These are phyloP conservation scores for Isatis lusitanica DNA, from an alignment of 441 rosid genomes.

Conservation along the genomic window DNA sequence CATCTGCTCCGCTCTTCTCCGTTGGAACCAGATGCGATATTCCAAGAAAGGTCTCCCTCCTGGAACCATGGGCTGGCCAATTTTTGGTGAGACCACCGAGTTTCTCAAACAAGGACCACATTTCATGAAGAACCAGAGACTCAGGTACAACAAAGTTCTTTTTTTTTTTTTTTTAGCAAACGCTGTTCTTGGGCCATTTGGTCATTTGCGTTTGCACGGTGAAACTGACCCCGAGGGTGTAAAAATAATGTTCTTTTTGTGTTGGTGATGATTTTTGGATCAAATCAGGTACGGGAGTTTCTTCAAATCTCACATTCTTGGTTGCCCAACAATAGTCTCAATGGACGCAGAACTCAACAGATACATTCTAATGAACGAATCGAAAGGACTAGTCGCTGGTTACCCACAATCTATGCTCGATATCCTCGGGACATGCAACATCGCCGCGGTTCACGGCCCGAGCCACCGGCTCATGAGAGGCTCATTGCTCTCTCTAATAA, in stretches of 20 bases:
- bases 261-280: not conserved
- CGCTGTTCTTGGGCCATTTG: not conserved
- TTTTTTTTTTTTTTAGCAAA: not conserved
- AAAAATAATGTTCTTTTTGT: not conserved
- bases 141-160: constrained; percentile 14
- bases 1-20: constrained; percentile 61
- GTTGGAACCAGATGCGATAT: constrained; percentile 81
- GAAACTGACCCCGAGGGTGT: too few species aligned
- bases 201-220: too few species aligned
- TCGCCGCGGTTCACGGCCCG: constrained; percentile 89
- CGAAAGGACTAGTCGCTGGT: constrained; percentile 89
- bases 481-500: constrained; percentile 62
- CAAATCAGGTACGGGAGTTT: constrained; percentile 67
- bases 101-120: constrained; percentile 91
- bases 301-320: constrained; percentile 88
- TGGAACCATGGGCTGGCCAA: constrained; percentile 99
- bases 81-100: constrained; percentile 94
- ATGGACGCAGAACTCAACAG: constrained; percentile 91
- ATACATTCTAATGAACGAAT: constrained; percentile 77
- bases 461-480: constrained; percentile 82
- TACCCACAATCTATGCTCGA: constrained; percentile 93
- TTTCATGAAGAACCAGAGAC: constrained; percentile 71
- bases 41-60: constrained; percentile 84
- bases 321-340: constrained; percentile 84
- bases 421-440: constrained; percentile 82